phyloP scores from a whole-genome alignment of 306 rosid genomes.

The Lathyrus oleraceus region DNA sequence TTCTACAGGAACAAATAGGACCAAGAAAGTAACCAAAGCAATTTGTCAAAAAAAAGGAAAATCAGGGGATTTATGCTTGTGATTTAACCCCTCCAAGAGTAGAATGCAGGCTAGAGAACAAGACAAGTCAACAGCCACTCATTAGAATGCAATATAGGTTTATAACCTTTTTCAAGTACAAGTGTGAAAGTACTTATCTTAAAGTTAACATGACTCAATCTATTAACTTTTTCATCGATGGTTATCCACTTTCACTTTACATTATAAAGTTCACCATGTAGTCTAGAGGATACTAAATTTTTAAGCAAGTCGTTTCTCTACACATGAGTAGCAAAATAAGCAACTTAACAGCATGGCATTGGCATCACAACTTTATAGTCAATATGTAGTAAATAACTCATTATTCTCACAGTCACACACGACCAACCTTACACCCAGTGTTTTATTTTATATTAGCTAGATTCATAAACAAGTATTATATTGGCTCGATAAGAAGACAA shows the following conservation, averaged over 20 bases:
- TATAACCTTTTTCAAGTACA: no score
- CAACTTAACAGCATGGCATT: neutral
- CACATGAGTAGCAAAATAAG: neutral
- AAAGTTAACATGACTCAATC: neutral
- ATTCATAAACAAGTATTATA: no score
- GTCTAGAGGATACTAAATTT: neutral
- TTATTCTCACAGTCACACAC: neutral
- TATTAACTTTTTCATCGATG: neutral
- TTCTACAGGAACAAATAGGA: no score
- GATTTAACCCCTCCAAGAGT: no score
- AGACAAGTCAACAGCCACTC: no score
- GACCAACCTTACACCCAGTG: neutral
- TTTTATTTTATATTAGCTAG: no score
- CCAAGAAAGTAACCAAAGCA: no score
- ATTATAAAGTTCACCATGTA: no score
- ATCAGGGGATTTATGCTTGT: no score
- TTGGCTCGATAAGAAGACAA: neutral
- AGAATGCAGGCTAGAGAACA: no score
- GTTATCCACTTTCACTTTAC: neutral
- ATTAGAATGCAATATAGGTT: no score
- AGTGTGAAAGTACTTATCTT: neutral
- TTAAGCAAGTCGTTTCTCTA: neutral
- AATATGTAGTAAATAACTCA: neutral
- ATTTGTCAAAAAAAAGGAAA: no score
- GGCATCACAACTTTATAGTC: conserved; percentile 1